Base-by-base conservation (phyloP, 2,329 filamentous ascomycete species). In the Clarireedia homoeocarpa region DNA sequence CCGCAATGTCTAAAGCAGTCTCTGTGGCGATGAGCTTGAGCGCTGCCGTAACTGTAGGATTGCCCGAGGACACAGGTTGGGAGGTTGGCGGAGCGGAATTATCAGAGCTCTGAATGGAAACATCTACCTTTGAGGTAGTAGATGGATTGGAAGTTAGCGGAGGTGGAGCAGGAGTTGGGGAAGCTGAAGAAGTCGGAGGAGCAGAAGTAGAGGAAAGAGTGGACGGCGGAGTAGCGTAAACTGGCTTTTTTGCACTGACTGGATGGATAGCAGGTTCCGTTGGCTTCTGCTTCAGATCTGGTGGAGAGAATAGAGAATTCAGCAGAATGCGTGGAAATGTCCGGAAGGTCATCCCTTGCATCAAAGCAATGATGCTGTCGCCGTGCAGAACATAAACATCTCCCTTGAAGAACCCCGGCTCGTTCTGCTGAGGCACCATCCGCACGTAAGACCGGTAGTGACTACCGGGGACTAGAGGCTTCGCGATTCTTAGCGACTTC, bases 401-500 rank as follows among this genome's bases (percentile, higher is more conserved):
- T 17, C 71, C 72, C 4, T 23, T 5, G 9, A 38, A 38, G 4
- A 38, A 23, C 10, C 34, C 34, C n/a, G 30, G 48, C 12, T 38
- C 17, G 20, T 23, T 30, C 7, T 15, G n/a, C 30, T 40, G 39
- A n/a, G 34, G n/a, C 3, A 48, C 26, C 79, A 82, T 82, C 47
- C 77, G 74, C 58, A 81, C 77, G 69, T 82, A 82, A n/a, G 73
- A 75, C 61, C 74, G 74, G 62, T 82, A 82, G 3, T 72, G 71
- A 68, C 77, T 77, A 39, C 62, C 65, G 4, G 69, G 62, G 9
- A 70, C 67, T 0, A 75, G 71, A n/a, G 72, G 74, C 62, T 77
- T 75, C 2, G 73, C 71, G 58, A 79, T 74, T 24, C 75, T 71
- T 63, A 82, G 68, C 1, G 73, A 75, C 23, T 75, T 74, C 80